Conservation (phyloP, 805 yeast genomes). For the Kazachstania taianensis region DNA sequence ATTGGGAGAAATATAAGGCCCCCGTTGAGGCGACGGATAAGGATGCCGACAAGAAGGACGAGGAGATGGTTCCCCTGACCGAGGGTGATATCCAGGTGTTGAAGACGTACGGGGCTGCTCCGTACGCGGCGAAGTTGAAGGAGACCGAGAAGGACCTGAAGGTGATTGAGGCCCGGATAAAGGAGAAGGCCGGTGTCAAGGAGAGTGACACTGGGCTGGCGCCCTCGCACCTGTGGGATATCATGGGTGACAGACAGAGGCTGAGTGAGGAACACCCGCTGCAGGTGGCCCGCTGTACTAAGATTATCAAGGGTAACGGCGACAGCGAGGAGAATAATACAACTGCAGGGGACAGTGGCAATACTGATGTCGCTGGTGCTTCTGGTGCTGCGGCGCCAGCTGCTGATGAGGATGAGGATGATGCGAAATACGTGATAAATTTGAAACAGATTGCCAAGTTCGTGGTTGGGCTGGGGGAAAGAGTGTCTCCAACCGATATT, state of each 20-base stretch:
- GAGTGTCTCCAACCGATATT: slow-evolving; percentile 96
- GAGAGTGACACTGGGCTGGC: slow-evolving; percentile 98
- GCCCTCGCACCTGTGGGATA: slow-evolving; percentile 96
- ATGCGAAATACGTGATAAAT: slow-evolving; percentile 87
- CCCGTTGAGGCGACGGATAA: slow-evolving; percentile 60
- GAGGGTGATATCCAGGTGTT: slow-evolving; percentile 97
- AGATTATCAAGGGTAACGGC: slow-evolving; percentile 62
- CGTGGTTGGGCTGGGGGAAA: slow-evolving; percentile 91
- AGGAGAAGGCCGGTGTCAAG: slow-evolving; percentile 87
- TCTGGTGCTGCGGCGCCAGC: slow-evolving; percentile 6
- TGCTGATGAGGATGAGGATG: slow-evolving; percentile 62
- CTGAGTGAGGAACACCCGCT: slow-evolving; percentile 90
- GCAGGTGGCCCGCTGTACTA: slow-evolving; percentile 98
- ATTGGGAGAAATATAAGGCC: slow-evolving; percentile 95
- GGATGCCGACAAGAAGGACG: slow-evolving; percentile 48
- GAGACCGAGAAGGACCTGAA: slow-evolving; percentile 79
- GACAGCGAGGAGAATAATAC: slow-evolving; percentile 18
- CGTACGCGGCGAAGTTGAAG: slow-evolving; percentile 76
- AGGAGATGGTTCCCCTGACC: slow-evolving; percentile 72
- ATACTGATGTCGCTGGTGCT: slow-evolving; percentile 7
- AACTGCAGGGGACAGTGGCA: slow-evolving; percentile 12
- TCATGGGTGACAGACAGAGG: slow-evolving; percentile 88
- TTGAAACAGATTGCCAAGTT: slow-evolving; percentile 97
- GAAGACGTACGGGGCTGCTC: slow-evolving; percentile 96
- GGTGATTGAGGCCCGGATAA: slow-evolving; percentile 74